These are phyloP conservation scores for Bolboschoenus planiculmis DNA, from an alignment of 176 grass and related monocot species.

Conservation along the genomic window DNA sequence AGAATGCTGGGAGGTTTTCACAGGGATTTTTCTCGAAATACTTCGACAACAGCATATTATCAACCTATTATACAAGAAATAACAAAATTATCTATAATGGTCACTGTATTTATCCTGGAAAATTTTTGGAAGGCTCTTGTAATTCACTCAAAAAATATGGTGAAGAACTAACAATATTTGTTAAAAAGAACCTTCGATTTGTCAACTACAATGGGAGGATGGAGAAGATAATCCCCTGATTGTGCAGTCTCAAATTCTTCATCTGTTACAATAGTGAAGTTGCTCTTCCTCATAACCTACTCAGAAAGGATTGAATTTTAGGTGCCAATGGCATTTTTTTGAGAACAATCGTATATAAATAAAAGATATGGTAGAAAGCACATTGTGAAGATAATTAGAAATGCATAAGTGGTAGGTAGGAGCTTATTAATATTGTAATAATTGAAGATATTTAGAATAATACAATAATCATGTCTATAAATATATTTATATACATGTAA, in stretches of 20 bases:
- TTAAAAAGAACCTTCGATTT: constrained; percentile 66
- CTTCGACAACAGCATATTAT: constrained; percentile 47
- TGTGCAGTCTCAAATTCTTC: constrained; percentile 76
- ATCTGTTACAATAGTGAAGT: constrained; percentile 83
- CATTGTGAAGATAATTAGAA: too few relatives aligned
- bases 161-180: background rate
- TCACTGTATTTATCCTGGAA: background rate
- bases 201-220: constrained; percentile 92
- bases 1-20: constrained; percentile 59
- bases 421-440: too few relatives aligned
- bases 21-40: constrained; percentile 70
- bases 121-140: background rate
- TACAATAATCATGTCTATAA: too few relatives aligned
- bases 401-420: too few relatives aligned
- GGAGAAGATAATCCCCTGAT: constrained; percentile 76
- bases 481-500: background rate
- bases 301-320: constrained; percentile 9
- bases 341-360: too few relatives aligned
- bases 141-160: background rate
- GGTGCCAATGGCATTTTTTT: background rate
- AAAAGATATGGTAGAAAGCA: too few relatives aligned
- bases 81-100: background rate
- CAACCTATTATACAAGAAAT: constrained; percentile 52
- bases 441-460: too few relatives aligned
- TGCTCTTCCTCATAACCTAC: constrained; percentile 84